Conservation (phyloP, 305 asterid species). For the Striga hermonthica region DNA sequence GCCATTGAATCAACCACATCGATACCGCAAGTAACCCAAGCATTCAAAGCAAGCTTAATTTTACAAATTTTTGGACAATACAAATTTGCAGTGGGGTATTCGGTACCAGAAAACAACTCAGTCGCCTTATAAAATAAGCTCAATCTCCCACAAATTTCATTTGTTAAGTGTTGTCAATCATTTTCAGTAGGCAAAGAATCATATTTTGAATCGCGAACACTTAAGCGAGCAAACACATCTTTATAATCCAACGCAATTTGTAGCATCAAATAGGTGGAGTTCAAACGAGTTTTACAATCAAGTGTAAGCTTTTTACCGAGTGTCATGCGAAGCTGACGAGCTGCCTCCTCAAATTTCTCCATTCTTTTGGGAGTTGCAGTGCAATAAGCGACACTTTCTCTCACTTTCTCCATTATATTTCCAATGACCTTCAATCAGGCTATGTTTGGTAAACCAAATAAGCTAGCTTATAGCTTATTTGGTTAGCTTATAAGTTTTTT, state of each 20-base stretch:
- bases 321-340: too few species aligned
- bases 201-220: slow-evolving; percentile 4
- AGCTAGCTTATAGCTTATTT: too few species aligned
- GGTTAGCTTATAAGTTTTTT: too few species aligned
- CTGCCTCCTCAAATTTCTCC: too few species aligned
- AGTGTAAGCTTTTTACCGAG: too few species aligned
- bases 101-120: not conserved
- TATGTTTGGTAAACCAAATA: too few species aligned
- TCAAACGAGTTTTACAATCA: too few species aligned
- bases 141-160: not conserved
- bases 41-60: slow-evolving; percentile 3
- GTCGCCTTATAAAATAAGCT: not conserved
- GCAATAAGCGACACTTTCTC: too few species aligned
- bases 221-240: not conserved
- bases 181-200: not conserved
- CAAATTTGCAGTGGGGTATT: slow-evolving; percentile 1
- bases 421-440: too few species aligned
- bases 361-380: too few species aligned
- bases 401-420: too few species aligned
- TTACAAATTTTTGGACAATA: slow-evolving; percentile 14
- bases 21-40: not conserved
- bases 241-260: not conserved
- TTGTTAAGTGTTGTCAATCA: not conserved
- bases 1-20: not conserved
- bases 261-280: slow-evolving; percentile 5